Base-by-base conservation (phyloP, 805 yeast species). In the Candida ascalaphidarum region DNA sequence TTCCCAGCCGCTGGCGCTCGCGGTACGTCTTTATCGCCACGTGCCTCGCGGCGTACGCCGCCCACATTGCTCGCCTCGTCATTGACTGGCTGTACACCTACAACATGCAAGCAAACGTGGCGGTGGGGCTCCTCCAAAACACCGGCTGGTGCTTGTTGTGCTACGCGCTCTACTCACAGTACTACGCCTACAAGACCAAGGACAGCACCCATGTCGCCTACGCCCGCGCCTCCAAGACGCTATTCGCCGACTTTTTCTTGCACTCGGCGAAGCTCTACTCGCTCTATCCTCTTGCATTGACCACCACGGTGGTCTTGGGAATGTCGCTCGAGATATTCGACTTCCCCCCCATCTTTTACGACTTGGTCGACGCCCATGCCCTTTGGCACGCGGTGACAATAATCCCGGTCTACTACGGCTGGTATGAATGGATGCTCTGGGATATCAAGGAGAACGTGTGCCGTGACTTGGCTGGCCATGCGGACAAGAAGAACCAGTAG, bases 291-390 rank as follows among this genome's bases (percentile, higher is more conserved):
- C 38, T 62, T 23, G 26, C 55, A 11, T 45, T 61, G 23, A 49
- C 58, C 26, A 30, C 44, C 5, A 55, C 61, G 7, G 79, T 88
- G 8, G 44, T 72, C 2, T 41, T 69, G 14, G 96, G 95, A 1
- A 84, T 85, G 92, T 65, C 81, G n/a, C 70, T 89, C 39, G 98
- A 89, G 50, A 55, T 89, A 21, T 81, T 86, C 53, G 98, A 89
- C 54, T 92, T 92, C 50, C 48, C 80, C 21, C 46, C 46, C 5
- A 17, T 41, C 8, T 24, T 40, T 16, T 27, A 21, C 25, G 42
- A 39, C 23, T 32, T 40, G 33, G 32, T 41, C 14, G 46, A 41
- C 11, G 46, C 46, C 7, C 46, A 41, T 23, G 31, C 43, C 7
- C 32, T 41, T 29, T 41, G 46, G 46, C 46, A 41, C 21, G 28